Evolutionary conservation across 2,329 filamentous ascomycete species (phyloP), one percentile per base, ranked within the genome.

Genomic region (Pseudogymnoascus sp.): DNA sequence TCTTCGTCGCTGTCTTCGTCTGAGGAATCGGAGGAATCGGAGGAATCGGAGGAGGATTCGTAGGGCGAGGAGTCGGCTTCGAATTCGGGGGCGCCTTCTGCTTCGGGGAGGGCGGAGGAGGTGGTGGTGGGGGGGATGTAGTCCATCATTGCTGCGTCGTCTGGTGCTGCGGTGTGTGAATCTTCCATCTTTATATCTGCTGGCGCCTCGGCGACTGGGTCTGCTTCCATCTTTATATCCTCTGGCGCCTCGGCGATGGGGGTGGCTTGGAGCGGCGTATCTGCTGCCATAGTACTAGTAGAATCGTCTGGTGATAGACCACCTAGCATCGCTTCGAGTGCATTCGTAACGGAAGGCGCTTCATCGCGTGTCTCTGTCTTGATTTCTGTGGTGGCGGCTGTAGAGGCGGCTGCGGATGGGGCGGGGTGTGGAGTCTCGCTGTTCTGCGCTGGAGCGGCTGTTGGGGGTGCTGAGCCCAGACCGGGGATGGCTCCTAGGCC

Each of bases 61-160:
- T 89, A 89, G 0, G 89, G 89, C 0, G 88, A 90, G 1, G 89
- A 92, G 70, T 93, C 90, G 7, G 82, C 78, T 72, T 96, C 91
- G 90, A 91, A 97, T 74, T 97, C 93, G 2, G 89, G 87, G 50
- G 88, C 80, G 10, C 76, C 78, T 15, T 65, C 63, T 13, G 64
- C 13, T 11, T 42, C 19, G 23, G 64, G 6, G 57, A 31, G 8
- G 23, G 21, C 44, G 8, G 9, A 1, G 10, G 17, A 19, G 23
- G 23, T 26, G 35, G 60, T 36, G 28, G 63, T 38, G 63, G 64
- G 38, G 50, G 47, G 61, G 31, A 53, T 62, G 21, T 9, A 47
- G 8, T 21, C 33, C 63, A 13, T 62, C 40, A 19, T 28, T 40
- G 60, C 44, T 31, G 28, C 21, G 38, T 64, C 63, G 33, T 10